Evolutionary conservation across 164 flowering plant species (phyloP).

Genomic region (Vitis rotundifolia): DNA sequence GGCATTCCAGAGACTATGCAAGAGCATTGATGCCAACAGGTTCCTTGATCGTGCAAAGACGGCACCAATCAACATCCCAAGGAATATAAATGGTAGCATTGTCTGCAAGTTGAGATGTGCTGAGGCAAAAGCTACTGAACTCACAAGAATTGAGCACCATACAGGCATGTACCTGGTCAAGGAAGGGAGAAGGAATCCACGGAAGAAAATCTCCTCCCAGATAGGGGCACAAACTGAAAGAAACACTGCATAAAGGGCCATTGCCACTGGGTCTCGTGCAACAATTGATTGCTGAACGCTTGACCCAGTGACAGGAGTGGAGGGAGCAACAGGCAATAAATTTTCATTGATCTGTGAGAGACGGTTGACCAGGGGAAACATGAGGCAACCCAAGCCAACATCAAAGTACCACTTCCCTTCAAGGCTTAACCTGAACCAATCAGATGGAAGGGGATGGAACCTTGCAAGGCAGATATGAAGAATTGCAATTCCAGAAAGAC

Average conservation of each 20-base stretch:
- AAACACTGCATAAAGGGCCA: conserved; percentile 80
- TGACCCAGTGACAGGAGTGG: conserved; percentile 68
- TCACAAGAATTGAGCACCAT: conserved; percentile 82
- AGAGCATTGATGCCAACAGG: conserved; percentile 74
- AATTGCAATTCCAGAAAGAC: conserved; percentile 87
- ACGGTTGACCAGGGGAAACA: conserved; percentile 91
- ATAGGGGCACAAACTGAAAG: conserved; percentile 92
- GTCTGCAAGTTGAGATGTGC: conserved; percentile 96
- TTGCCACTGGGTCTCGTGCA: conserved; percentile 94
- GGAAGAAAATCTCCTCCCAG: conserved; percentile 95
- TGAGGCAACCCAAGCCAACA: conserved; percentile 80
- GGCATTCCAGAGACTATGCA: conserved; percentile 92
- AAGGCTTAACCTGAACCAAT: conserved; percentile 84
- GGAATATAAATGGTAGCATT: conserved; percentile 85
- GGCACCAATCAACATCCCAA: conserved; percentile 85
- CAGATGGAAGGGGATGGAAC: conserved; percentile 77
- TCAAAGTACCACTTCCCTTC: conserved; percentile 83
- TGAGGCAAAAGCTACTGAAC: conserved; percentile 85
- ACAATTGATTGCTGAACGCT: conserved; percentile 93
- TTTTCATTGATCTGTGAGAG: conserved; percentile 87
- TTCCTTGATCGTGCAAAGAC: conserved; percentile 82
- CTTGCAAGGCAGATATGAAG: conserved; percentile 78
- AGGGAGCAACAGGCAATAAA: conserved; percentile 66
- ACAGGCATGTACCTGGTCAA: conserved; percentile 94
- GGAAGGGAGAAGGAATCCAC: conserved; percentile 95